Evolutionary conservation across 2,329 filamentous ascomycete genomes (phyloP), one percentile per base, ranked within the genome.

Genomic region (Colletotrichum australisinense): DNA sequence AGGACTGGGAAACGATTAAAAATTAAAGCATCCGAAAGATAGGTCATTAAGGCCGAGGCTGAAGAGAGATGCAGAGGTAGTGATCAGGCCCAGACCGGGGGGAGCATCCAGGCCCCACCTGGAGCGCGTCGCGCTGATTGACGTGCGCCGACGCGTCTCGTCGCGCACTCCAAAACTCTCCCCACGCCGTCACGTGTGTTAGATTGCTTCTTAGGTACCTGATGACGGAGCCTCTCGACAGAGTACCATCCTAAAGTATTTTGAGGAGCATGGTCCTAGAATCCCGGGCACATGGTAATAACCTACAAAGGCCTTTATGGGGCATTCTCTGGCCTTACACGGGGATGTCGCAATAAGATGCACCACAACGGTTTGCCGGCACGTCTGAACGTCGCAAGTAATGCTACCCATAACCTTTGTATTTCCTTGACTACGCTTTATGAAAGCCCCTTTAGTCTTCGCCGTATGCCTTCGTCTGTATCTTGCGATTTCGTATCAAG

Each of bases 381-480:
- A 9, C 19, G 5, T 49, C 16, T 19, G 8, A n/a, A n/a, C 3
- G n/a, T 49, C 7, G 42, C 19, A n/a, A 19, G 2, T 19, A 8
- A 5, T 22, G 19, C 19, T 49, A 19, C 19, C 42, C n/a, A 49
- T 4, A 2, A n/a, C n/a, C 0, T 26, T 63, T 2, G 12, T 5
- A 53, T 35, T 42, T 28, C 16, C 16, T 28, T 6, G 14, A 42
- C 5, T 26, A 26, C 42, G 22, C 3, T 11, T 28, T 67, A 73
- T 11, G 72, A 19, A 5, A 56, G 6, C 4, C 62, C 68, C 38
- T 67, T 73, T 19, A 70, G 14, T 42, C 75, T 63, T 4, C 67
- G 64, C 9, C 75, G 55, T 58, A 75, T 62, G 19, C 70, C 67
- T 42, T 67, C 70, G 3, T 75, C 73, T 8, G 60, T 63, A 9